Percentiles rank a stretch among this genome's conserved stretches.
Conservation (phyloP, 495 filamentous ascomycete genomes). For the Talaromyces ruber region DNA sequence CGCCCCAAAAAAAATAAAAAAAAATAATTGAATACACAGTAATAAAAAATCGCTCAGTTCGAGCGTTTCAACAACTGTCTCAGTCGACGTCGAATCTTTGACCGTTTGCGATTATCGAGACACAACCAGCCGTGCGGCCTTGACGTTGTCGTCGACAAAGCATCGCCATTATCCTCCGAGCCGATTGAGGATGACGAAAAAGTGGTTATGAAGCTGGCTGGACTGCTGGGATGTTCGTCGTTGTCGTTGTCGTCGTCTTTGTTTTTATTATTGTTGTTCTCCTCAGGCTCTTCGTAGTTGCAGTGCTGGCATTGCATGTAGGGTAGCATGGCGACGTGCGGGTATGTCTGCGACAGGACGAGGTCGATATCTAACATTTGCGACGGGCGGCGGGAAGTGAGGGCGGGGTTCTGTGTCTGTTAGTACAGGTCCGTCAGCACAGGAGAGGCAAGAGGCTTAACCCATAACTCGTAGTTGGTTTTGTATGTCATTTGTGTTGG, state of each 20-base stretch:
- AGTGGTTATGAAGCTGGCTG: not conserved
- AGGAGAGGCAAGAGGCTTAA: slow-evolving; percentile 12
- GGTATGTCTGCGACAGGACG: slow-evolving; percentile 5
- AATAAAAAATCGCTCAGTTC: not conserved
- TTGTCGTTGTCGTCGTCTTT: no score
- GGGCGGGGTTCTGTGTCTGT: not conserved
- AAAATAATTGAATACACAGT: not conserved
- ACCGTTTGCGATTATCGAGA: not conserved
- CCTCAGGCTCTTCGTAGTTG: slow-evolving; percentile 4
- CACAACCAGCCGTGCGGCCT: not conserved
- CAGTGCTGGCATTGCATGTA: slow-evolving; percentile 7
- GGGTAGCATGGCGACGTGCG: slow-evolving; percentile 7
- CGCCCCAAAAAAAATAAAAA: no score
- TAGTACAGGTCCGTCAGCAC: not conserved
- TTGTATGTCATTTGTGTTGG: slow-evolving; percentile 33
- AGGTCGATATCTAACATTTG: slow-evolving; percentile 6
- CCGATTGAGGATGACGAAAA: not conserved
- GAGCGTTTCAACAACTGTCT: slow-evolving; percentile 1
- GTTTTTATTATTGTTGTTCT: not conserved
- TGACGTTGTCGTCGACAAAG: not conserved
- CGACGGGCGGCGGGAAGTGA: slow-evolving; percentile 1
- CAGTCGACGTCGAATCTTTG: slow-evolving; percentile 2
- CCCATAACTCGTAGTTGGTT: slow-evolving; percentile 37
- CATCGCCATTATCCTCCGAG: not conserved
- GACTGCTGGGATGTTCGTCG: not conserved